These are phyloP conservation scores for Penicillium decumbens DNA, from an alignment of 2,329 filamentous ascomycete species.

Conservation along the genomic window DNA sequence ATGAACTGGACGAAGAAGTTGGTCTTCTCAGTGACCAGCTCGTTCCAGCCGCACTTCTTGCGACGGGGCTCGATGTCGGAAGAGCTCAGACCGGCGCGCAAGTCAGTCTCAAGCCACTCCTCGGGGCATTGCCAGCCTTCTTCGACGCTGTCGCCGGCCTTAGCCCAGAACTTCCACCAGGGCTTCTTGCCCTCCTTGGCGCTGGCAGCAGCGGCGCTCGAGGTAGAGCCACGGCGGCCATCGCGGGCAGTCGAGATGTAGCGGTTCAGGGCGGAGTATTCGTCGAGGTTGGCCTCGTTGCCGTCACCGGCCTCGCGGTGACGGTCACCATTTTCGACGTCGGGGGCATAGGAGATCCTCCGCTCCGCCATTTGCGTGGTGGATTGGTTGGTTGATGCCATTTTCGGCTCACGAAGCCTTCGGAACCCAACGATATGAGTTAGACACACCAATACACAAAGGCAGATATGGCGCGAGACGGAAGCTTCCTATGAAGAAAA, in stretches of 20 bases:
- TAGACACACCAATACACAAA: constrained; percentile 33
- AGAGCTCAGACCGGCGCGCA: constrained; percentile 58
- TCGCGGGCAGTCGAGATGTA: constrained; percentile 65
- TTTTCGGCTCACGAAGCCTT: constrained; percentile 38
- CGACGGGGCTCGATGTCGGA: constrained; percentile 60
- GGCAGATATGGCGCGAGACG: constrained; percentile 37
- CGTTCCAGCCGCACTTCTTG: constrained; percentile 65
- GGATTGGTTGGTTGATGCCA: constrained; percentile 26
- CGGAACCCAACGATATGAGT: constrained; percentile 37
- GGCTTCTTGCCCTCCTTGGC: constrained; percentile 48
- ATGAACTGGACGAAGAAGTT: constrained; percentile 72
- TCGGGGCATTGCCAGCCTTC: constrained; percentile 51
- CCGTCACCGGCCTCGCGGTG: constrained; percentile 29
- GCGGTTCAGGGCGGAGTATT: constrained; percentile 62
- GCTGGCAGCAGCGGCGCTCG: constrained; percentile 41
- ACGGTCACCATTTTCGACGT: constrained; percentile 42
- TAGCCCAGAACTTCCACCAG: constrained; percentile 56
- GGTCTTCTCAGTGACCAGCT: constrained; percentile 68
- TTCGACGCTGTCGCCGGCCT: constrained; percentile 22
- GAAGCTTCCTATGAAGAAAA: constrained; percentile 34
- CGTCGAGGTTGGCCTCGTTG: constrained; percentile 45
- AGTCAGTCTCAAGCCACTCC: constrained; percentile 66
- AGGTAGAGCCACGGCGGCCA: constrained; percentile 49
- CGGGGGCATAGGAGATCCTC: constrained; percentile 44
- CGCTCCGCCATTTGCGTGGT: constrained; percentile 37